phyloP scores from a whole-genome alignment of 306 rosid genomes.

The Luffa aegyptiaca region DNA sequence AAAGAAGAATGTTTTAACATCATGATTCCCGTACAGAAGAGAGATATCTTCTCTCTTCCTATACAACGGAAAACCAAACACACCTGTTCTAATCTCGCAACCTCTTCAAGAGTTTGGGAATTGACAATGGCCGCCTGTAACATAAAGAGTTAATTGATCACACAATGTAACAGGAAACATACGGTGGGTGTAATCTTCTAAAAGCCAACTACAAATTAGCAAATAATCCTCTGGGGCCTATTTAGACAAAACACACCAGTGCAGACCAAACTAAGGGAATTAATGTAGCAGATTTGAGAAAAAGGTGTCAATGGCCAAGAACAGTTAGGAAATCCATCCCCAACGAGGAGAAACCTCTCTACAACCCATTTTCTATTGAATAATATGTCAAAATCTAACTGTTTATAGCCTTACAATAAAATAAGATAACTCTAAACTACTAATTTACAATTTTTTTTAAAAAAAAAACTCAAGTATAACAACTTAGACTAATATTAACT shows the following conservation, averaged over 20 bases:
- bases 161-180: background rate
- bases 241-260: background rate
- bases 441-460: too few relatives aligned
- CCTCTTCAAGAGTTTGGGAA: constrained; percentile 97
- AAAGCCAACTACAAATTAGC: background rate
- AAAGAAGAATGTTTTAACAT: constrained; percentile 2
- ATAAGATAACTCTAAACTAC: too few relatives aligned
- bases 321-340: too few relatives aligned
- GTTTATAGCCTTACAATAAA: too few relatives aligned
- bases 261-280: background rate
- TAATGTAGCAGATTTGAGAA: background rate
- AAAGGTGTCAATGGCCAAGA: background rate
- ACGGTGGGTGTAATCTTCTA: background rate
- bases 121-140: constrained; percentile 97
- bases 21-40: background rate
- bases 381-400: too few relatives aligned
- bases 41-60: background rate
- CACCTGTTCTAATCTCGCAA: constrained; percentile 98
- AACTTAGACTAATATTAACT: background rate
- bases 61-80: constrained; percentile 11
- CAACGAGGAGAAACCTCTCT: too few relatives aligned
- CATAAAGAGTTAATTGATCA: background rate
- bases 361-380: too few relatives aligned
- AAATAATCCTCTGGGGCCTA: background rate
- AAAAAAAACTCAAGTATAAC: too few relatives aligned